phyloP scores from a whole-genome alignment of 495 filamentous ascomycete genomes.

The Trichoderma gamsii region DNA sequence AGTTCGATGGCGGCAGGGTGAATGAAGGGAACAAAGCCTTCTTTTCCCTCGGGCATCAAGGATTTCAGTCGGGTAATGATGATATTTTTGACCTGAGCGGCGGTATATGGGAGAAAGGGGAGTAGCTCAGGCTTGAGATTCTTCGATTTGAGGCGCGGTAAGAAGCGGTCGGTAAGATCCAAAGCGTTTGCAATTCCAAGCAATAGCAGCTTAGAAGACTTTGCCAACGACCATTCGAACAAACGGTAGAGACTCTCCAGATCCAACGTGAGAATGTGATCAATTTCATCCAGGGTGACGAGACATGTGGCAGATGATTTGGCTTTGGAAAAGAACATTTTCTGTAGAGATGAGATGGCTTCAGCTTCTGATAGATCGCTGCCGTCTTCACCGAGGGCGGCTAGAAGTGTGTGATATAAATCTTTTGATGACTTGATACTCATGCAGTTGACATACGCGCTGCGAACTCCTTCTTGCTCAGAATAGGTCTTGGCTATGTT shows the following conservation, averaged over 20 bases:
- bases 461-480: conserved; percentile 32
- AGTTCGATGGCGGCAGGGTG: conserved; percentile 91
- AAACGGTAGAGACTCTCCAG: conserved; percentile 79
- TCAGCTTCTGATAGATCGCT: conserved; percentile 42
- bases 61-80: conserved; percentile 76
- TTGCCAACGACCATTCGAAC: conserved; percentile 87
- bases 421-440: conserved; percentile 80
- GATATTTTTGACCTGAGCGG: conserved; percentile 78
- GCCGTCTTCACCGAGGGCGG: conserved; percentile 36
- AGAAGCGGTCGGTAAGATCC: conserved; percentile 89
- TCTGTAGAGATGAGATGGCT: conserved; percentile 53
- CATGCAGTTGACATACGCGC: conserved; percentile 88
- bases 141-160: conserved; percentile 87
- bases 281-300: conserved; percentile 88
- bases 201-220: conserved; percentile 68
- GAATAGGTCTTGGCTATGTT: conserved; percentile 61
- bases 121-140: conserved; percentile 85
- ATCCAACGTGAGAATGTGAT: conserved; percentile 83
- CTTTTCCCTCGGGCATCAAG: conserved; percentile 49
- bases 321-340: conserved; percentile 57
- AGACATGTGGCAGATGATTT: conserved; percentile 55
- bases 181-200: conserved; percentile 96
- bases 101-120: conserved; percentile 89
- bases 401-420: conserved; percentile 68
- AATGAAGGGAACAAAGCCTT: conserved; percentile 72